Base-by-base conservation (phyloP, 768 basidiomycete species). In the Lyophyllum shimeji region DNA sequence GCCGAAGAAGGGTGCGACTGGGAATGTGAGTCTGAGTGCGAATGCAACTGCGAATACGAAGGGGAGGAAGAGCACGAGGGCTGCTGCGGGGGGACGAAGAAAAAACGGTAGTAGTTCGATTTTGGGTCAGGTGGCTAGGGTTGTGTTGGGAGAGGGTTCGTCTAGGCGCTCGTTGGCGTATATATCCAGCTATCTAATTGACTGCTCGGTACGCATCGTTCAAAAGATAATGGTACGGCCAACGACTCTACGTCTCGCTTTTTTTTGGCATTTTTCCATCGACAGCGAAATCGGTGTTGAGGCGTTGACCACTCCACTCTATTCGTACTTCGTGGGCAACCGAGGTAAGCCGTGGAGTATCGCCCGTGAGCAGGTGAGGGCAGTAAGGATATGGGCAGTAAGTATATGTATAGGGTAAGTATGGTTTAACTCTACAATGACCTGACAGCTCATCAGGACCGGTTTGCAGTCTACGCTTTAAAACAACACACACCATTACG, bases 51-150 rank as follows among this genome's bases (percentile, higher is more conserved):
- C 57, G 29, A 29, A 29, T 49, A 60, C 63, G 12, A 71, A 62
- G 52, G 67, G 62, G 58, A 63, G 58, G 42, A 62, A 62, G 46
- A 52, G 56, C 31, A 51, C 56, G 47, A 62, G 42, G 44, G 46
- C 54, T 25, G 48, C 56, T 20, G 37, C 34, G 3, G 40, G 12
- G 29, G 25, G 33, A 37, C 50, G 44, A 20, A 54, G 43, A 65
- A 59, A 55, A 67, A 63, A 46, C 57, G 65, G 48, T 60, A 51
- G 52, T 50, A 23, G 18, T 29, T n/a, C n/a, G 27, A 3, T 27
- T 15, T 25, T 18, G 6, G 46, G n/a, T 11, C 15, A 8, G 23
- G 43, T 1, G 2, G 20, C 15, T 6, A 23, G 43, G 9, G 40
- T 7, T 4, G 27, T n/a, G 37, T 42, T 50, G 37, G 3, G 37